These are phyloP conservation scores for Claviceps pazoutovae DNA, from an alignment of 2,329 filamentous ascomycete species.

Conservation along the genomic window DNA sequence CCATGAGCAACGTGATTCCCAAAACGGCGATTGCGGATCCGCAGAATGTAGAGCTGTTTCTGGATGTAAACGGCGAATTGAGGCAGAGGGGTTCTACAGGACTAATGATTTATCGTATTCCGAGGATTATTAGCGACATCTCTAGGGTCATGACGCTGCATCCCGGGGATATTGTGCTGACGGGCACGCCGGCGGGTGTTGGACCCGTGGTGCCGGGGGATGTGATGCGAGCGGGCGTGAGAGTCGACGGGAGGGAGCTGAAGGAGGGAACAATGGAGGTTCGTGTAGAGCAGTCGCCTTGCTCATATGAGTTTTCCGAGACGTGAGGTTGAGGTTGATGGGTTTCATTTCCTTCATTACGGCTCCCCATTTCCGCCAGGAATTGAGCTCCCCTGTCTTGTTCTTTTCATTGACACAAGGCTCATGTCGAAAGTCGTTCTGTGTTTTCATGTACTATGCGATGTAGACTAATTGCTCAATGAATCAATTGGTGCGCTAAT, in stretches of 20 bases:
- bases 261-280: conserved; percentile 79
- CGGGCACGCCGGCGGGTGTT: conserved; percentile 95
- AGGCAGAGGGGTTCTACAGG: conserved; percentile 81
- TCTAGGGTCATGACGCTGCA: conserved; percentile 90
- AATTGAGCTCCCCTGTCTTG: no score
- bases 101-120: conserved; percentile 87
- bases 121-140: conserved; percentile 77
- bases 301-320: conserved; percentile 64
- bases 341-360: not conserved
- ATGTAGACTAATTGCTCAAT: no score
- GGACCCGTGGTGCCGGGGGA: conserved; percentile 76
- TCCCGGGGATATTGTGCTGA: conserved; percentile 82
- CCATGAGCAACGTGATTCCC: conserved; percentile 66
- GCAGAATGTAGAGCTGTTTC: conserved; percentile 73
- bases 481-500: no score
- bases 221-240: conserved; percentile 71
- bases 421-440: no score
- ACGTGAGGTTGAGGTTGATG: conserved; percentile 30
- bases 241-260: conserved; percentile 66
- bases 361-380: no score
- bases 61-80: conserved; percentile 67
- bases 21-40: conserved; percentile 74
- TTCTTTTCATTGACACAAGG: no score
- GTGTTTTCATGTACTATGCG: no score
- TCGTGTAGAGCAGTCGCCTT: conserved; percentile 62